Conservation (phyloP, 2,329 filamentous ascomycete genomes). For the Calonectria hawksworthii region DNA sequence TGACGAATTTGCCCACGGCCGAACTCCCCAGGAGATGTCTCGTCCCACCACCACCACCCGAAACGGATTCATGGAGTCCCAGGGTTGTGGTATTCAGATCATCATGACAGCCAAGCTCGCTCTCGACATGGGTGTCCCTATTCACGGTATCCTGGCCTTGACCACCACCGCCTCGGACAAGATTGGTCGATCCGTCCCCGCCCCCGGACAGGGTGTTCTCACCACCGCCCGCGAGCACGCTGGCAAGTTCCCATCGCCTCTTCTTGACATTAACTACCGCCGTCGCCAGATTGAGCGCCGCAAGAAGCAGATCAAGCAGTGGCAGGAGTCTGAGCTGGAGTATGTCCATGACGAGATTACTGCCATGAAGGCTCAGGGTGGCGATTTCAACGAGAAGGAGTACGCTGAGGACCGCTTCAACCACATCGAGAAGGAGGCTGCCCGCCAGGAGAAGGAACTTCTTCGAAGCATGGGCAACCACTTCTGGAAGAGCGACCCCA, state of each 20-base stretch:
- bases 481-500: constrained; percentile 97
- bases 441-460: constrained; percentile 92
- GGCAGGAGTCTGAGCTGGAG: constrained; percentile 95
- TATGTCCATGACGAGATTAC: constrained; percentile 93
- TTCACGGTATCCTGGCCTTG: constrained; percentile 93
- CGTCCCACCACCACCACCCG: constrained; percentile 96
- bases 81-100: constrained; percentile 97
- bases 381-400: constrained; percentile 83
- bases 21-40: constrained; percentile 97
- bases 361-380: constrained; percentile 86
- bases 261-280: constrained; percentile 98
- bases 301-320: constrained; percentile 94
- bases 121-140: constrained; percentile 98
- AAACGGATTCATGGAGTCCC: constrained; percentile 99
- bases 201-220: constrained; percentile 95
- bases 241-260: constrained; percentile 93
- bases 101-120: constrained; percentile 98
- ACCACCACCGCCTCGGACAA: constrained; percentile 98
- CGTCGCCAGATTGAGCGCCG: constrained; percentile 94
- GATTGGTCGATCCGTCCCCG: constrained; percentile 97
- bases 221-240: constrained; percentile 93
- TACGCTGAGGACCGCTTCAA: constrained; percentile 87
- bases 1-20: constrained; percentile 94
- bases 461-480: constrained; percentile 95
- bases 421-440: constrained; percentile 89